Base-by-base conservation (phyloP, 106 monocot species). In the Allium sativum region DNA sequence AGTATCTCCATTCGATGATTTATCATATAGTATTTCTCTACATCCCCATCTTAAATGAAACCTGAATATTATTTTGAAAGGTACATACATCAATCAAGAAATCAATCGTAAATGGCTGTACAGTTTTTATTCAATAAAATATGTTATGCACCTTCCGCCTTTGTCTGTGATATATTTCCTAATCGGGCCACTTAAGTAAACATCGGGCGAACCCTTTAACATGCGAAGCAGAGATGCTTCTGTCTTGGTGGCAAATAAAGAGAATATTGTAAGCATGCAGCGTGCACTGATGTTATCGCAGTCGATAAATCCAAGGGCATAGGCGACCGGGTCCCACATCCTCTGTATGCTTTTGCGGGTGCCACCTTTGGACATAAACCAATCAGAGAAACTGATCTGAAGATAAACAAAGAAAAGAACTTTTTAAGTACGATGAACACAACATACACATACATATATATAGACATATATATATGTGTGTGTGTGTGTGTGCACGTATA, bases 251-350 rank as follows among this genome's bases (percentile, higher is more conserved):
- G 95, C 90, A 73, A 96, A 96, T 47, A 96, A 66, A 22, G 87
- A 52, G 69, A 96, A 96, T 65, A 96, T 96, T 14, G 95, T 95
- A 60, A 96, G 87, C 95, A 96, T 96, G 61, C 95, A 96, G 1
- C 95, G 83, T 12, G 95, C 95, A 72, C 95, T 90, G 17, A 96
- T 96, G 65, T 90, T 96, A 70, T 96, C 90, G 76, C 95, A 90
- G 65, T 96, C 84, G 52, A 96, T 90, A 69, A 96, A 96, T 47
- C 95, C 95, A 63, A 96, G 87, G 44, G 95, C 95, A 80, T 84
- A 90, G 48, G 95, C 95, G 77, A 96, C 95, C 42, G 95, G 95
- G 75, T 96, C 95, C 95, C 95, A 96, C 95, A 96, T 87, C 61
- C 87, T 81, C 21, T 74, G 70, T 58, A 95, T 95, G 70, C 95